Evolutionary conservation across 441 rosid genomes (phyloP), one percentile per base, ranked within the genome.

Genomic region (Iberis amara): DNA sequence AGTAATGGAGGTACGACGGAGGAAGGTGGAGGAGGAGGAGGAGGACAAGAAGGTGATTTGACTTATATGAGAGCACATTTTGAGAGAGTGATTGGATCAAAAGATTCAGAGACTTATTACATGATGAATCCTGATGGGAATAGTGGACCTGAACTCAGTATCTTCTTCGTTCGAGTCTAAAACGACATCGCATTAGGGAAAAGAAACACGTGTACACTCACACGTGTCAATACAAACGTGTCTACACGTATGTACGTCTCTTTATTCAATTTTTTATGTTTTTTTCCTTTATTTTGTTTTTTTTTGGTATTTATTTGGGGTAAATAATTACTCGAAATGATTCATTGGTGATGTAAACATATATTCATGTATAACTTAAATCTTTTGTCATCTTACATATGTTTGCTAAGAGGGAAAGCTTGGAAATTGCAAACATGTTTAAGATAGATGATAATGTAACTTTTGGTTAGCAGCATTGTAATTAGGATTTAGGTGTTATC

Each of bases 81-180:
- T 52, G 95, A 87, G 64, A 72, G 95, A 10, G 92, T 90, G 24
- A 59, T 80, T 5, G 87, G 89, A 14, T 90, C 96, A 0, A 81
- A 62, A 66, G 97, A 90, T 56, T 90, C 97, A 0, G 94, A 90
- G 55, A 84, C 94, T 1, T 85, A 78, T 65, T 80, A 89, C 56
- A 86, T 89, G 94, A 60, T 75, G 83, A 82, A 75, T 44, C 96
- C 90, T 0, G 92, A 85, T 21, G 88, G 83, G 0, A 83, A 81
- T 18, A 71, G 49, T 11, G 88, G 90, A 4, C 88, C 96, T 13
- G 96, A 90, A 41, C 59, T 68, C 4, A 68, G 72, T 62, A 68
- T 68, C n/a, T 68, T 68, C 41, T 68, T 68, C 42, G 72, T 68
- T 24, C 55, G 72, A 45, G 67, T 68, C 11, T 68, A 18, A 40